Conservation (phyloP, 352 stramenopile species). For the Aphanomyces invadans region DNA sequence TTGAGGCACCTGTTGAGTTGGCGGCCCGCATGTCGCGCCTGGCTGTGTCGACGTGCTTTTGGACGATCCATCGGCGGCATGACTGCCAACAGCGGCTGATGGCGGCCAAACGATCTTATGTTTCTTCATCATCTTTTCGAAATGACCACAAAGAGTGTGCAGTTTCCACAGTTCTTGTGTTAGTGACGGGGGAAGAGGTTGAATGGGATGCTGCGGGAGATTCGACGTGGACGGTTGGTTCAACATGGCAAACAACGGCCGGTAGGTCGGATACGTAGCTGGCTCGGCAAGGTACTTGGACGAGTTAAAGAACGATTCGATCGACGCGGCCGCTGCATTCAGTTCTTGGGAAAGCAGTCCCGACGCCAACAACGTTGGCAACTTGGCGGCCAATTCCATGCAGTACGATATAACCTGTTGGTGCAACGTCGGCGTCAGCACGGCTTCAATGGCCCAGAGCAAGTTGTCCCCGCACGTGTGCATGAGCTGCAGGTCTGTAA, state of each 20-base stretch:
- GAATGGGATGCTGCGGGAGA: constrained; percentile 1
- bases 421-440: not conserved
- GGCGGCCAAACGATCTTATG: constrained; percentile 6
- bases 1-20: not conserved
- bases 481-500: constrained; percentile 8
- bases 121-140: constrained; percentile 19
- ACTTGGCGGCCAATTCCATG: not conserved
- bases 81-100: too few relatives aligned
- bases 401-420: constrained; percentile 6
- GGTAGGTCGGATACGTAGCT: not conserved
- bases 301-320: constrained; percentile 19
- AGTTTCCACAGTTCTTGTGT: constrained; percentile 23
- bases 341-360: not conserved
- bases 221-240: constrained; percentile 2
- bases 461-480: constrained; percentile 6
- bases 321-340: not conserved
- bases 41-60: too few relatives aligned
- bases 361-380: not conserved
- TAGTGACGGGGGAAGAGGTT: constrained; percentile 15
- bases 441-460: constrained; percentile 10
- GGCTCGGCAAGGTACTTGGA: constrained; percentile 11
- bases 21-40: constrained; percentile 8
- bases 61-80: too few relatives aligned
- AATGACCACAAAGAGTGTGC: constrained; percentile 12
- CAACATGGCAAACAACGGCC: constrained; percentile 22